Base-by-base conservation (phyloP, 345 rosid species). In the Citrus glauca region DNA sequence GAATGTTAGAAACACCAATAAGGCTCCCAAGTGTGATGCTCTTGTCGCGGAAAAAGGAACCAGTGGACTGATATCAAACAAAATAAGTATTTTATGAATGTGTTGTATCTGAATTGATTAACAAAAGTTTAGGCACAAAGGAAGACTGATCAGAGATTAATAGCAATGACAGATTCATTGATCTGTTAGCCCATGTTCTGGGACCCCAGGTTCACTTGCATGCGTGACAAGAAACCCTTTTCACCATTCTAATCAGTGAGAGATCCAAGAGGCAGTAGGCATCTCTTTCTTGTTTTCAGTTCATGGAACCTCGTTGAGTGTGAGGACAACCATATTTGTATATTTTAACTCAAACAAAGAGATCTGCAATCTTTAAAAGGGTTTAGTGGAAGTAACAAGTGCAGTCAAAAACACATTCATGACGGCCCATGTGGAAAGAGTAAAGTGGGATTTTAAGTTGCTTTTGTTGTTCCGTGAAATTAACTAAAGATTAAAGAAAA, bases 21-120 rank as follows among this genome's bases (percentile, higher is more conserved):
- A 91, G 90, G 81, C 90, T 94, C 38, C 98, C 98, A 0, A 92
- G 83, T 37, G 94, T 90, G 66, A 85, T 88, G 88, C 96, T 89
- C 78, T 86, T 89, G 72, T 94, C 93, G 25, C 80, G 90, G 86
- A 92, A 92, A 85, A 92, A 94, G 17, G 97, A 94, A 14, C 89
- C 91, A 25, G 88, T 90, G 11, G 97, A 92, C 98, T 92, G 90
- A 73, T 72, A 80, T 75, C 27, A 10, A 68, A 69, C 33, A 55
- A 28, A 72, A 67, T 30, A 72, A 56, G 35, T 16, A n/a, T 60
- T 59, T 69, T 25, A 25, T 45, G 24, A 11, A 40, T 62, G 66
- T 7, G 2, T 45, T 3, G 55, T n/a, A 1, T 37, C 11, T 37
- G 5, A 40, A 38, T 45, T 11, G 50, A 45, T 45, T 45, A 45